phyloP scores from a whole-genome alignment of 2,329 filamentous ascomycete genomes.

The Phoma herbarum region DNA sequence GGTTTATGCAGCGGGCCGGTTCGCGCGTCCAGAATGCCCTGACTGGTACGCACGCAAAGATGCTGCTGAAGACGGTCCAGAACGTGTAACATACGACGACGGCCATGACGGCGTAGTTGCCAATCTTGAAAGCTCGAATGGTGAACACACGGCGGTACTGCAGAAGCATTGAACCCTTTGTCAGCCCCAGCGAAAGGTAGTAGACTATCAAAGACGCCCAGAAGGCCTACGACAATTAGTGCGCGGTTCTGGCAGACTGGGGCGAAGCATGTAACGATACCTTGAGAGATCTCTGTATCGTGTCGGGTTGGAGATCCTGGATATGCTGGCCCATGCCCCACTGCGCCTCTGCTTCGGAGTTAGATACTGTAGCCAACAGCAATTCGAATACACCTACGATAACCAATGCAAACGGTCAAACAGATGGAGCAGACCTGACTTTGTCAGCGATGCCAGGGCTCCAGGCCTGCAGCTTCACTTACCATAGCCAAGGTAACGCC shows the following conservation, averaged over 20 bases:
- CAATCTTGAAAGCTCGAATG: not conserved
- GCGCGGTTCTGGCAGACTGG: not conserved
- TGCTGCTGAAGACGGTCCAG: not conserved
- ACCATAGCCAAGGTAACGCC: not conserved
- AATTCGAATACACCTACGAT: not conserved
- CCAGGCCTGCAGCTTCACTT: not conserved
- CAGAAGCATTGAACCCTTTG: not conserved
- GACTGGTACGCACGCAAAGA: not conserved
- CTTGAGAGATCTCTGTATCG: not conserved
- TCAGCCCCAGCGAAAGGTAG: not conserved
- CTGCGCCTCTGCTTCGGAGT: not conserved
- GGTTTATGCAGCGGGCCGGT: not conserved
- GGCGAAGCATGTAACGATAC: not conserved
- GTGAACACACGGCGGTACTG: not conserved
- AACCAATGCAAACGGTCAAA: not conserved
- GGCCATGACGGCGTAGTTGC: not conserved
- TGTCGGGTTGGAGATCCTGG: not conserved
- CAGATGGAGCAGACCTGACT: not conserved
- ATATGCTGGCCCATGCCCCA: not conserved
- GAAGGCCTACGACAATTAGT: not conserved
- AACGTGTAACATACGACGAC: not conserved
- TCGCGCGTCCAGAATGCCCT: not conserved
- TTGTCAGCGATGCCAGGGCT: not conserved
- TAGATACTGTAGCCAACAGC: not conserved
- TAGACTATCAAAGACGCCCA: not conserved